Conservation (phyloP, 495 filamentous ascomycete species). For the Aspergillus heteromorphus region DNA sequence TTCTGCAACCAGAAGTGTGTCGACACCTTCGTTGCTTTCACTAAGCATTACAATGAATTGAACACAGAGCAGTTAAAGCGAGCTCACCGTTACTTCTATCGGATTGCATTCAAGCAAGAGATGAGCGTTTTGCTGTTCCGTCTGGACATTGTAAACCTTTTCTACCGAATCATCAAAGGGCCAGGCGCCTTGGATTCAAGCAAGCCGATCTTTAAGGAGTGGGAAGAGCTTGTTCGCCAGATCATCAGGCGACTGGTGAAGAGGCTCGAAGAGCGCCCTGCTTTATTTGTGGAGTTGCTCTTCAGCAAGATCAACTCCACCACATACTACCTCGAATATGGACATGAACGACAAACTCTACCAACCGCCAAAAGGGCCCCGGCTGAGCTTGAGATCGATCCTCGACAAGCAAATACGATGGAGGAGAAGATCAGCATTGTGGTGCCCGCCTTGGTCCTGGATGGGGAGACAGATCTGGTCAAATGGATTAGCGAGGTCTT, state of each 20-base stretch:
- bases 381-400: constrained; percentile 74
- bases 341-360: constrained; percentile 74
- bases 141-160: constrained; percentile 80
- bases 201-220: constrained; percentile 68
- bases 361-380: constrained; percentile 53
- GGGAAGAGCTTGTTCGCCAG: constrained; percentile 85
- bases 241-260: constrained; percentile 68
- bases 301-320: constrained; percentile 90
- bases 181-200: constrained; percentile 66
- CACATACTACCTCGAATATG: constrained; percentile 81
- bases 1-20: constrained; percentile 81
- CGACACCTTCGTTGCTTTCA: constrained; percentile 81
- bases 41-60: constrained; percentile 78
- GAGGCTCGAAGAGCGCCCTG: constrained; percentile 78
- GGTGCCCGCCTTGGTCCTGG: constrained; percentile 70
- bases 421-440: constrained; percentile 72
- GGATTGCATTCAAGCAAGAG: constrained; percentile 90
- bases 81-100: constrained; percentile 90
- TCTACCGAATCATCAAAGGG: constrained; percentile 91
- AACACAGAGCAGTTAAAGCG: constrained; percentile 78
- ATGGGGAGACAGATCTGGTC: constrained; percentile 66
- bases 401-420: constrained; percentile 49
- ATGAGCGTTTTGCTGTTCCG: constrained; percentile 84
- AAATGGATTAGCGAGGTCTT: constrained; percentile 76
- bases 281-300: constrained; percentile 78